These are phyloP conservation scores for Wickerhamiella siamensis DNA, from an alignment of 805 yeast genomes.

Conservation along the genomic window DNA sequence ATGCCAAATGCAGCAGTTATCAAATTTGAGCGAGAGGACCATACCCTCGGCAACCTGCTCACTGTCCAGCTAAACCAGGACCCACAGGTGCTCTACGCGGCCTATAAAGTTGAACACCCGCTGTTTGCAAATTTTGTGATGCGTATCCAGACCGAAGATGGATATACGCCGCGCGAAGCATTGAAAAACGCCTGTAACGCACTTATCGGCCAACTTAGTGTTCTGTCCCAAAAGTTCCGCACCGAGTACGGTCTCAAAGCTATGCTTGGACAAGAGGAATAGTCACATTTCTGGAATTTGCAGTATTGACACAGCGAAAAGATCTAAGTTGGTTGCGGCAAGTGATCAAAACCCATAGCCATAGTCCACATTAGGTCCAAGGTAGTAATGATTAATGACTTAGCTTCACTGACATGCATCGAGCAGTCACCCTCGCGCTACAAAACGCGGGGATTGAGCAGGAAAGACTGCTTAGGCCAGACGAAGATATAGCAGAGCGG, in stretches of 20 bases:
- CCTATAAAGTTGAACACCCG: conserved; percentile 97
- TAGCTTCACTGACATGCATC: neutral
- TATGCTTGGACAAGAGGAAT: conserved; percentile 23
- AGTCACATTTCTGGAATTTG: neutral
- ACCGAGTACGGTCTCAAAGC: conserved; percentile 90
- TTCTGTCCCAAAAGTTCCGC: conserved; percentile 61
- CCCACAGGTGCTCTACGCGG: conserved; percentile 84
- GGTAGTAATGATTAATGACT: too few species aligned
- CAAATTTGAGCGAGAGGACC: conserved; percentile 94
- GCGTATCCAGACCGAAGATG: conserved; percentile 93
- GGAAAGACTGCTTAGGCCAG: neutral
- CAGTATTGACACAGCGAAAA: too few species aligned
- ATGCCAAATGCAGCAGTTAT: conserved; percentile 90
- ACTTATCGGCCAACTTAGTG: conserved; percentile 64
- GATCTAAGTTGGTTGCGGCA: too few species aligned
- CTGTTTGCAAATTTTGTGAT: conserved; percentile 86
- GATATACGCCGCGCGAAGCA: conserved; percentile 82
- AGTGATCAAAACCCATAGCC: neutral
- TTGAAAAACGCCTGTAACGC: conserved; percentile 77
- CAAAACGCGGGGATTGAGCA: neutral
- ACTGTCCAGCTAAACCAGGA: conserved; percentile 78
- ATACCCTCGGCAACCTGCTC: conserved; percentile 82
- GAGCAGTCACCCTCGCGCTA: neutral
- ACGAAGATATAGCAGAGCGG: neutral
- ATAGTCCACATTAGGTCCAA: too few species aligned